Conservation (phyloP, 2,329 filamentous ascomycete species). For the Chaetomiaceae sp. region DNA sequence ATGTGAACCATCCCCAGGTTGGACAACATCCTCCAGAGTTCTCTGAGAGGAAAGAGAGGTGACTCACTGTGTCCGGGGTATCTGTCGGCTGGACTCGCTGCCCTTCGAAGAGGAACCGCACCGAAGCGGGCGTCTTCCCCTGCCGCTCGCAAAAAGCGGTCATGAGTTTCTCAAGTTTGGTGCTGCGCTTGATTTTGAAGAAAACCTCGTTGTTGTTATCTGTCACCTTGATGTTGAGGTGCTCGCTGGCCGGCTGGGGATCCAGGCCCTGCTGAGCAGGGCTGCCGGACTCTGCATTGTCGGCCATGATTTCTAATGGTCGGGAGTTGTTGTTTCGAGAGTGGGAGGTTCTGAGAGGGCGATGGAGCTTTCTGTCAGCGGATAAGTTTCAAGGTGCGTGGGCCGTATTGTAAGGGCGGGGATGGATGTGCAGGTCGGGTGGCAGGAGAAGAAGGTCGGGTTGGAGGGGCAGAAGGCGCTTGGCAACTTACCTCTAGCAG, state of each 20-base stretch:
- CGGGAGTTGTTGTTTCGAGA: not conserved
- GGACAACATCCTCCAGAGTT: too few species aligned
- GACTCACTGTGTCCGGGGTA: slow-evolving; percentile 83
- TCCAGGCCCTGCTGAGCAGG: slow-evolving; percentile 38
- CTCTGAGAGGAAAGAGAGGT: too few species aligned
- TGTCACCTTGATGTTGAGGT: slow-evolving; percentile 98
- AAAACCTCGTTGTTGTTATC: slow-evolving; percentile 99
- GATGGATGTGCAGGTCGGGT: too few species aligned
- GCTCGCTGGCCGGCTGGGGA: slow-evolving; percentile 58
- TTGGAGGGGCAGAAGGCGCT: too few species aligned
- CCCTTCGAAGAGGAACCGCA: slow-evolving; percentile 96
- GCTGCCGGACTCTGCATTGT: slow-evolving; percentile 48
- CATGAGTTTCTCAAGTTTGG: slow-evolving; percentile 96
- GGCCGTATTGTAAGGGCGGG: too few species aligned
- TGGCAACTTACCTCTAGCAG: too few species aligned
- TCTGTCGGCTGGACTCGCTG: slow-evolving; percentile 83
- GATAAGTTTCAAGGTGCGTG: too few species aligned
- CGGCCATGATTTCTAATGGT: slow-evolving; percentile 40
- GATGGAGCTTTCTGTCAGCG: not conserved
- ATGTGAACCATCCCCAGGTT: too few species aligned
- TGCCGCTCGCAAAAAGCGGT: slow-evolving; percentile 95
- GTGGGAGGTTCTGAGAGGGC: not conserved
- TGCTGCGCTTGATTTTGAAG: slow-evolving; percentile 99
- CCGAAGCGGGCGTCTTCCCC: slow-evolving; percentile 77
- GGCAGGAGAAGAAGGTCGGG: too few species aligned